Conservation (phyloP, 805 yeast species). For the Candida succiphila region DNA sequence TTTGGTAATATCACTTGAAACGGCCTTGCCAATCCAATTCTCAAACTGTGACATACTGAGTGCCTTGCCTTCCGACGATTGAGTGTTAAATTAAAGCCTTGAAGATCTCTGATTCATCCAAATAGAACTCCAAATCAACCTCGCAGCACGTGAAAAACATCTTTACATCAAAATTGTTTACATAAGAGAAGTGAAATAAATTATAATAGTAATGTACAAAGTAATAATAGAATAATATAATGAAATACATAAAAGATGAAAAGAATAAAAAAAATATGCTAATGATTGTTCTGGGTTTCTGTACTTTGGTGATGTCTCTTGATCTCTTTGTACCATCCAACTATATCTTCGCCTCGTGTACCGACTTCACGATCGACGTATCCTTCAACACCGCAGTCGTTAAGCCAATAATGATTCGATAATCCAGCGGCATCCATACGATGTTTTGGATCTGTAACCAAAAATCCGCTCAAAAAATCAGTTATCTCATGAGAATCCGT, state of each 20-base stretch:
- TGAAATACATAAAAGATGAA: background rate
- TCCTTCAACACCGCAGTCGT: constrained; percentile 71
- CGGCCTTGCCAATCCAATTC: no score
- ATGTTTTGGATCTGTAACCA: constrained; percentile 61
- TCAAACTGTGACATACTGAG: no score
- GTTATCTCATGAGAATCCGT: constrained; percentile 64
- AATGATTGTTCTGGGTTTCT: background rate
- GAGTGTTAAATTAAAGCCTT: no score
- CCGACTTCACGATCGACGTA: constrained; percentile 70
- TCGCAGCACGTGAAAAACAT: no score
- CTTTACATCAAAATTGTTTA: no score
- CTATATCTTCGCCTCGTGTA: constrained; percentile 77
- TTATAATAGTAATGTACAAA: no score
- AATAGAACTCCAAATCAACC: no score
- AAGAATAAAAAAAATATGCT: no score
- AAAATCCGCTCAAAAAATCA: constrained; percentile 78
- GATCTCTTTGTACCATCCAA: constrained; percentile 81
- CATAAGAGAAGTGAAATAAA: no score
- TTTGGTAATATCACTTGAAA: no score
- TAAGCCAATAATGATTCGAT: constrained; percentile 79
- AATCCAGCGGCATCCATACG: constrained; percentile 96
- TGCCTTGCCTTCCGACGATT: no score
- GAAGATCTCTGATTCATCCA: no score
- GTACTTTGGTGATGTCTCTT: constrained; percentile 9
- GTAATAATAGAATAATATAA: background rate